phyloP scores from a whole-genome alignment of 306 rosid species.

The Canavalia gladiata region DNA sequence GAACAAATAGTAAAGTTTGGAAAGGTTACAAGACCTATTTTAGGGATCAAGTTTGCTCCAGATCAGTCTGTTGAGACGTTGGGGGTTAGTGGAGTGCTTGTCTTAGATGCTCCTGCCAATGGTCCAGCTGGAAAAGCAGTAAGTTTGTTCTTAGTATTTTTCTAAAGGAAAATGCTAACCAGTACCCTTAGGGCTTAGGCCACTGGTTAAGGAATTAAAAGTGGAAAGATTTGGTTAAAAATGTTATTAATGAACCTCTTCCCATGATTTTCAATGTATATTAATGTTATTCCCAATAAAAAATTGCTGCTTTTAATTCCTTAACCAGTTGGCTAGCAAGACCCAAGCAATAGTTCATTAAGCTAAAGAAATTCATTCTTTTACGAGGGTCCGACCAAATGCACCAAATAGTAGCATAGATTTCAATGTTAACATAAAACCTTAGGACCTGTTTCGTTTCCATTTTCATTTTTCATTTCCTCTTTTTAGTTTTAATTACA shows the following conservation, averaged over 20 bases:
- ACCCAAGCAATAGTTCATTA: background rate
- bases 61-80: constrained; percentile 98
- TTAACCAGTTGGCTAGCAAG: too few relatives aligned
- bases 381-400: background rate
- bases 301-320: too few relatives aligned
- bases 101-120: constrained; percentile 88
- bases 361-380: background rate
- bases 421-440: background rate
- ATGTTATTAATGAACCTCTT: too few relatives aligned
- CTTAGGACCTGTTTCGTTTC: too few relatives aligned
- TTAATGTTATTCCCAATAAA: too few relatives aligned
- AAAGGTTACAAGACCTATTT: constrained; percentile 97
- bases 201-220: too few relatives aligned
- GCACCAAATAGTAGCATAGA: constrained; percentile 8
- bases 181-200: too few relatives aligned
- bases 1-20: constrained; percentile 95
- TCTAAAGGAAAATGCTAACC: background rate
- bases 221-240: too few relatives aligned
- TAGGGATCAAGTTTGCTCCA: constrained; percentile 98
- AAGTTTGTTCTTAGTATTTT: constrained; percentile 38
- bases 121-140: constrained; percentile 99
- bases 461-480: too few relatives aligned
- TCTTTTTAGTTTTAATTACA: too few relatives aligned
- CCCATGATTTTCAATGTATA: too few relatives aligned
- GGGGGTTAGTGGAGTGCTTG: constrained; percentile 97